phyloP scores from a whole-genome alignment of 805 yeast genomes.

The Priceomyces melissophilus region DNA sequence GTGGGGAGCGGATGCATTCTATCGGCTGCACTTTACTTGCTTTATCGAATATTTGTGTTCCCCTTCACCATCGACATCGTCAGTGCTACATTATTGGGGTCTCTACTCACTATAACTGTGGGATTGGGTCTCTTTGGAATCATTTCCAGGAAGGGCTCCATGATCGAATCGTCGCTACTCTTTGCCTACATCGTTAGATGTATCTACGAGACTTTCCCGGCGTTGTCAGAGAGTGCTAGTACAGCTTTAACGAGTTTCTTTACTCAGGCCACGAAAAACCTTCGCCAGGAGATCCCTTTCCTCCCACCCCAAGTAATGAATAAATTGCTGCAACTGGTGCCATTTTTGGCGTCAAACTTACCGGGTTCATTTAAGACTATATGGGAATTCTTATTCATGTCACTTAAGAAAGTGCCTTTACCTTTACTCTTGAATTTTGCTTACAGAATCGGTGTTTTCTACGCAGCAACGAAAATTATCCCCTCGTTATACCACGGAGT shows the following conservation, averaged over 20 bases:
- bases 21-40: constrained; percentile 71
- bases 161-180: constrained; percentile 82
- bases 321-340: constrained; percentile 32
- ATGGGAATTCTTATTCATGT: constrained; percentile 51
- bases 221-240: constrained; percentile 56
- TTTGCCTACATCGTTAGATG: constrained; percentile 91
- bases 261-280: constrained; percentile 30
- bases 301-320: constrained; percentile 35
- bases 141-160: constrained; percentile 77
- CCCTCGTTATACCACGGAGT: constrained; percentile 61
- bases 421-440: constrained; percentile 79
- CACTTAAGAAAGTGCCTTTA: constrained; percentile 66
- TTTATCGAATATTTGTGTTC: constrained; percentile 78
- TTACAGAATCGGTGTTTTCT: constrained; percentile 81
- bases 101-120: constrained; percentile 70
- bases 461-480: constrained; percentile 89
- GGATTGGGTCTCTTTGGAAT: constrained; percentile 82
- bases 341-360: constrained; percentile 49
- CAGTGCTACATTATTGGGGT: constrained; percentile 83
- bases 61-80: constrained; percentile 66
- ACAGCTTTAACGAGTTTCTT: constrained; percentile 28
- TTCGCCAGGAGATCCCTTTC: constrained; percentile 32
- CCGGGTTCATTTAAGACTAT: constrained; percentile 52
- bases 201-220: constrained; percentile 89
- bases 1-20: constrained; percentile 70